Base-by-base conservation (phyloP, 768 basidiomycete species). In the Gautieria morchelliformis region DNA sequence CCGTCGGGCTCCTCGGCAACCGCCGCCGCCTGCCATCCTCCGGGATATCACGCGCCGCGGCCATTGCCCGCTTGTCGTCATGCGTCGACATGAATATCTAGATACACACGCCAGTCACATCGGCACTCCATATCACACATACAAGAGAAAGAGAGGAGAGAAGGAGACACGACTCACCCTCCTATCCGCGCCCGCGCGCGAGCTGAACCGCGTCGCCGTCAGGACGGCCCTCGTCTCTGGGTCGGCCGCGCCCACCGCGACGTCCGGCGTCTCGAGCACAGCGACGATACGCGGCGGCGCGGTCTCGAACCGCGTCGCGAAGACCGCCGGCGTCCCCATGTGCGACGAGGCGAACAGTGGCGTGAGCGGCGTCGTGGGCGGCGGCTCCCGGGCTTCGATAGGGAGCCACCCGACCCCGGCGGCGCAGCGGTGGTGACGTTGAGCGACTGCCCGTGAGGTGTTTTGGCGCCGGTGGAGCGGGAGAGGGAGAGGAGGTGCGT, bases 211-310 rank as follows among this genome's bases (percentile, higher is more conserved):
- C 17, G 91, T 95, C 7, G 89, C 87, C 54, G 89, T 92, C 14
- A 91, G 85, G 1, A 93, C 88, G 49, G 91, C 74, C 63, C 87
- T 75, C 76, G 93, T 90, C 68, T 77, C 74, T 17, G 89, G 82
- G 68, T 94, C 92, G 9, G 93, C 87, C 22, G 91, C 88, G 9
- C 92, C 92, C 39, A 91, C 82, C n/a, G 84, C 90, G 9, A 92
- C 84, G 66, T 93, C 92, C 0, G 90, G 89, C 10, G 89, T 92
- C 68, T 88, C 88, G 17, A 93, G 84, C 32, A 93, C 72, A 4
- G 85, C 89, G 17, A 93, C 79, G 30, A 93, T 71, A 65, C 84
- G 84, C 15, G 92, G 91, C n/a, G 89, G 87, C 15, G 86, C 86
- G 11, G 86, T 89, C 67, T 68, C 5, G 69, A 64, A 27, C 69